Evolutionary conservation across 2,329 filamentous ascomycete genomes (phyloP), one percentile per base, ranked within the genome.

Genomic region (Zalaria obscura): DNA sequence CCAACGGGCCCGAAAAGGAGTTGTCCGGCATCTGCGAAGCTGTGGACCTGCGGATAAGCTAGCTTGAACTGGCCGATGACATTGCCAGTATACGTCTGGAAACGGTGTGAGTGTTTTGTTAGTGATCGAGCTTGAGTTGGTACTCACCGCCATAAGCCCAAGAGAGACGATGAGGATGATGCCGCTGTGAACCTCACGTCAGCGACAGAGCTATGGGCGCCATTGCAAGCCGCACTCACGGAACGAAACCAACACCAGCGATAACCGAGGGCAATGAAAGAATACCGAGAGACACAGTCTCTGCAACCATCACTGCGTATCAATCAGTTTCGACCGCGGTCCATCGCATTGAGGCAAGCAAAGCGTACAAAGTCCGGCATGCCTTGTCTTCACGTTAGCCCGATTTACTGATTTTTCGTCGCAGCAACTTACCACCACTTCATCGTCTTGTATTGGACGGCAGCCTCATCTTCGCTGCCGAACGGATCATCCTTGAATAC

Each of bases 1-100:
- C 76, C 78, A 33, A 73, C 62, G 11, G 60, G 63, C 5, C 81
- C 81, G 44, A 68, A 66, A 39, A 84, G 63, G 38, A 83, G 64
- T 36, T 70, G 64, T 2, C 77, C 79, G 9, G 76, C 79, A 51
- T 85, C 80, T 25, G 78, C 76, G 55, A 83, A 82, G 51, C 75
- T 77, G 35, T 72, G 69, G 39, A 83, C 68, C 9, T 75, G 61
- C 2, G 78, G 77, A 52, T 70, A 68, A 28, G 53, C 56, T 41
- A 65, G 56, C 50, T 74, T 75, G 60, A 78, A 75, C 50, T 75
- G 69, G 11, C 72, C 73, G 39, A 77, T 67, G 5, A 76, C 63
- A 50, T 69, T 76, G 36, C 75, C 73, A 2, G 73, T 76, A 52
- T 77, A 78, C n/a, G 68, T 73, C 2, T 75, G 66, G 5, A 78